Base-by-base conservation (phyloP, 345 rosid species). In the Rhizophora mangle region DNA sequence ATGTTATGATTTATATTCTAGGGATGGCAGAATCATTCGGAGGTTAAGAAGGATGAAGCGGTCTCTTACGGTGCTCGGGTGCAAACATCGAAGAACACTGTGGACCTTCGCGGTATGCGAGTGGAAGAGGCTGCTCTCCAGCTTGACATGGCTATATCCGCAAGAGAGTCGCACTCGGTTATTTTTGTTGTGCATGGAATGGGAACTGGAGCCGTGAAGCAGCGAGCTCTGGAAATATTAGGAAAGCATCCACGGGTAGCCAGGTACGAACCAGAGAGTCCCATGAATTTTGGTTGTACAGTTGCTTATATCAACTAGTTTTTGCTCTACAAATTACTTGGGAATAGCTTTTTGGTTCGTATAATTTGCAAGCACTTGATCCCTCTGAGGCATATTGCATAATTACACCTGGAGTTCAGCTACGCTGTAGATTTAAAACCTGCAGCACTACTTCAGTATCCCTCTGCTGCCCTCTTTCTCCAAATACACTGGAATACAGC, bases 261-360 rank as follows among this genome's bases (percentile, higher is more conserved):
- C 58, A 89, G 85, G 75, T 83, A 76, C 70, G 93, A 91, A 68
- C 86, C 86, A 56, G 96, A 89, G 73, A 85, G 85, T 80, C 89
- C 95, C 32, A 71, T 82, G 80, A 91, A 91, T 81, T 83, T 86
- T 77, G 98, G 96, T 20, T 89, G 97, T 78, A 94, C 96, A 62
- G 92, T 91, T 76, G 97, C 90, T 61, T 91, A 85, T 76, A 87
- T 94, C 73, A 91, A 84, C 54, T 94, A 80, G 6, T 22, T 22
- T 22, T 16, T 21, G 36, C 19, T 2, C 19, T 43, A 43, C 18
- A 3, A 43, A 11, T 43, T 43, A 2, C 49, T 43, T 43, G 49
- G 49, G 49, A 43, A 43, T 2, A 34, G 15, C 16, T 43, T 43
- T 43, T 43, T 43, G 49, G 1, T 43, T 43, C 18, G 3, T 43